Base-by-base conservation (phyloP, 2,329 filamentous ascomycete species). In the Berkeleyomyces rouxiae region DNA sequence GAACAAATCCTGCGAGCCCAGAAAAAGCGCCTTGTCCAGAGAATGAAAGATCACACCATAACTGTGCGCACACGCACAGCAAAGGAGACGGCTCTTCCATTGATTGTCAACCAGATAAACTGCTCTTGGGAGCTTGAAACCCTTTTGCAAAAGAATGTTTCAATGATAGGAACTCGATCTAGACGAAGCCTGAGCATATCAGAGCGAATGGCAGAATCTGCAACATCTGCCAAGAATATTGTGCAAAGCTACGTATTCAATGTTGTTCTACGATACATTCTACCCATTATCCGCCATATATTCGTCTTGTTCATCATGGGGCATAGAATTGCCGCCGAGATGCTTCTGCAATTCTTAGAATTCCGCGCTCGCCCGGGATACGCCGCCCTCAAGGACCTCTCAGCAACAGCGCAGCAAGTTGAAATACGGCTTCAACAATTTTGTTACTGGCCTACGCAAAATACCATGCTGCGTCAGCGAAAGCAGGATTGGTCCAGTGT, bases 391-490 rank as follows among this genome's bases (percentile, higher is more conserved):
- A 97, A 97, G 71, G 93, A 99, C 71, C 84, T 97, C 53, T 97
- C 91, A 40, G 93, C 93, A 11, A 97, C 92, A 0, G 93, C 93
- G 33, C 93, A 99, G 72, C 93, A 99, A 73, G 85, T 99, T 43
- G 93, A 99, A 73, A 96, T 99, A 67, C 87, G 93, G 4, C 79
- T 99, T 31, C 90, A 97, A 71, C 93, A 99, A 71, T 97, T 97
- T 71, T 97, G 92, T 74, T 99, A 99, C 72, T 97, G 92, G 91
- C 95, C 93, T 1, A 90, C 95, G 74, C 92, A 99, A 72, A 96
- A 97, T 71, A 80, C 92, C 51, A 97, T 90, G 13, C 74, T 99
- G 57, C 86, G 91, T n/a, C 85, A 88, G 70, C 81, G 91, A 46
- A 95, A 95, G 70, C 84, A 86, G 66, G 90, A 95, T 68, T 97